Evolutionary conservation across 2,329 filamentous ascomycete genomes (phyloP).

Genomic region (Dactylellina drechsleri): DNA sequence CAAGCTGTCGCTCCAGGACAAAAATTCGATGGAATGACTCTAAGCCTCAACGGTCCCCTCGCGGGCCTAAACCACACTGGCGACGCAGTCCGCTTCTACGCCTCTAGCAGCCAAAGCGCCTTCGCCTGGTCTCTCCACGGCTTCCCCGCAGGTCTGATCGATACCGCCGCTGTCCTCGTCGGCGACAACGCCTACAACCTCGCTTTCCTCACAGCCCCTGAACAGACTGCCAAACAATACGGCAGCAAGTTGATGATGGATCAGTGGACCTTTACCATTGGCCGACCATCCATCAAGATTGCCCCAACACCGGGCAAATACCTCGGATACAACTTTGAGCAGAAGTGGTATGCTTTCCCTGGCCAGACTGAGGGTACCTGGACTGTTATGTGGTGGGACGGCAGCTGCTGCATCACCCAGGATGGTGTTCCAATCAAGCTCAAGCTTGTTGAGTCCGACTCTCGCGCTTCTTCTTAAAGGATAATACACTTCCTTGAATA

Average conservation of each 20-base stretch:
- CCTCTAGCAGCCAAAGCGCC: conserved; percentile 24
- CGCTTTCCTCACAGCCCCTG: conserved; percentile 42
- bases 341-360: conserved; percentile 51
- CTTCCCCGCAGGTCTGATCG: conserved; percentile 45
- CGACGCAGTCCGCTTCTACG: conserved; percentile 42
- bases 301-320: conserved; percentile 47
- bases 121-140: conserved; percentile 48
- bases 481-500: neutral
- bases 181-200: conserved; percentile 27
- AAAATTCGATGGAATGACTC: conserved; percentile 42
- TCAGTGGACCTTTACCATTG: conserved; percentile 45
- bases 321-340: conserved; percentile 52
- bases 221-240: conserved; percentile 38
- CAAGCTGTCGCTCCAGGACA: conserved; percentile 45
- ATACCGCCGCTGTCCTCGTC: conserved; percentile 41
- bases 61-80: conserved; percentile 23
- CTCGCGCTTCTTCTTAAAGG: conserved; percentile 28
- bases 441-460: conserved; percentile 30
- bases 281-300: conserved; percentile 42
- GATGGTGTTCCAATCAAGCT: conserved; percentile 49
- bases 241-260: conserved; percentile 42
- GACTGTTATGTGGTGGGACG: conserved; percentile 53
- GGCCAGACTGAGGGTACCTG: conserved; percentile 36
- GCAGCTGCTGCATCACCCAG: conserved; percentile 45
- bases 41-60: conserved; percentile 38